phyloP scores from a whole-genome alignment of 768 basidiomycete genomes.

The Ephemerocybe angulata region DNA sequence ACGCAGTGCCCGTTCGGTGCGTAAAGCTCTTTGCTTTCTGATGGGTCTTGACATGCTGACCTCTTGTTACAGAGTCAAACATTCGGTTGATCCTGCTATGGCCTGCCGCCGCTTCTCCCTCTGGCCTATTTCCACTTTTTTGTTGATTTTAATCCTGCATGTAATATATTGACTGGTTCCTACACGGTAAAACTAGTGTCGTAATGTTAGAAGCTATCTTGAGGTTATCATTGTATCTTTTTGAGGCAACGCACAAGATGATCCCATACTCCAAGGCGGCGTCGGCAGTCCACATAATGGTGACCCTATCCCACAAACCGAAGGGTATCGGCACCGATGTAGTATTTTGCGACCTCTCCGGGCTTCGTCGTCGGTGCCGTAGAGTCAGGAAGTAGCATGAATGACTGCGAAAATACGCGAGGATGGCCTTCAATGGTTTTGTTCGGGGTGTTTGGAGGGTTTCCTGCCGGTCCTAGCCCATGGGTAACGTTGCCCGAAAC shows the following conservation, averaged over 20 bases:
- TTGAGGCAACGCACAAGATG: too few species aligned
- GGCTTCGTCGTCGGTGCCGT: conserved; percentile 57
- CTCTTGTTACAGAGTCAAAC: conserved; percentile 71
- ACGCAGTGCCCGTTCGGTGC: conserved; percentile 79
- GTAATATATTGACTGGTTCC: not conserved
- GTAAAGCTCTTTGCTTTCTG: conserved; percentile 15
- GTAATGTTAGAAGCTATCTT: not conserved
- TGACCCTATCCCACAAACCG: conserved; percentile 79
- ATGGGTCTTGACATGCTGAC: conserved; percentile 15
- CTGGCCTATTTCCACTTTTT: not conserved
- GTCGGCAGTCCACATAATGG: too few species aligned
- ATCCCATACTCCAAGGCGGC: too few species aligned
- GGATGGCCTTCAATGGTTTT: conserved; percentile 71
- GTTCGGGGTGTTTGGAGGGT: conserved; percentile 47
- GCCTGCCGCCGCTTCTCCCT: conserved; percentile 2
- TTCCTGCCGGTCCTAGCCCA: conserved; percentile 56
- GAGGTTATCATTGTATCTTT: not conserved
- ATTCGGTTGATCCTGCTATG: conserved; percentile 55
- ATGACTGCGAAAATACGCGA: conserved; percentile 84
- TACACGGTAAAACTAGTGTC: not conserved
- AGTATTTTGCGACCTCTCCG: conserved; percentile 80
- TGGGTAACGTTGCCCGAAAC: conserved; percentile 80
- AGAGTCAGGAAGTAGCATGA: conserved; percentile 78
- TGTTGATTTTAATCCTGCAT: not conserved
- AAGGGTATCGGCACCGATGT: conserved; percentile 72